phyloP scores from a whole-genome alignment of 768 basidiomycete genomes.

The Leccinum truebloodii region DNA sequence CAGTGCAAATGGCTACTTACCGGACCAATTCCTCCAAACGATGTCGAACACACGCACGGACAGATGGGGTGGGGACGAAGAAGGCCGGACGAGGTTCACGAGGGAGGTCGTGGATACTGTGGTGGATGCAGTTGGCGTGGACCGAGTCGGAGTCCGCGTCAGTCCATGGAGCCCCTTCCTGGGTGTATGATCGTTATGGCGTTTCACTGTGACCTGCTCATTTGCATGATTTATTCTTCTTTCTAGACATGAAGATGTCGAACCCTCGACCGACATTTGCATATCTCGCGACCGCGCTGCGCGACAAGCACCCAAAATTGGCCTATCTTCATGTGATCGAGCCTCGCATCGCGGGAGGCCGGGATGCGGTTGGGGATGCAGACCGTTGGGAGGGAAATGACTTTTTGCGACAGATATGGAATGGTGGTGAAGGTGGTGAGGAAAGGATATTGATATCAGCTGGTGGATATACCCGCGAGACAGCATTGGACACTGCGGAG shows the following conservation, averaged over 20 bases:
- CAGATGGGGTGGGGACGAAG: conserved; percentile 29
- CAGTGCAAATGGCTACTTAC: conserved; percentile 41
- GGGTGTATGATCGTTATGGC: conserved; percentile 24
- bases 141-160: conserved; percentile 53
- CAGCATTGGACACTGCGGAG: not conserved
- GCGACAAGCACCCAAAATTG: not conserved
- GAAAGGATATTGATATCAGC: not conserved
- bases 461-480: not conserved
- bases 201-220: not conserved
- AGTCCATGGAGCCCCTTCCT: conserved; percentile 53
- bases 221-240: not conserved
- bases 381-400: not conserved
- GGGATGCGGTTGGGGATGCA: not conserved
- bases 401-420: conserved; percentile 45
- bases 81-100: conserved; percentile 56
- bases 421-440: conserved; percentile 20
- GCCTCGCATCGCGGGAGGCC: not conserved
- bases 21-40: not conserved
- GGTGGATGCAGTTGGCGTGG: conserved; percentile 51
- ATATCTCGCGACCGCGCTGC: not conserved
- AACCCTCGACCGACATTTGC: not conserved
- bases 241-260: too few relatives aligned
- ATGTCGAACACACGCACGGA: not conserved
- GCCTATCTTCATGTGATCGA: not conserved
- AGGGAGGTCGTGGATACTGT: conserved; percentile 36